Evolutionary conservation across 129 eudicot genomes (phyloP).

Genomic region (Artemisia tridentata): DNA sequence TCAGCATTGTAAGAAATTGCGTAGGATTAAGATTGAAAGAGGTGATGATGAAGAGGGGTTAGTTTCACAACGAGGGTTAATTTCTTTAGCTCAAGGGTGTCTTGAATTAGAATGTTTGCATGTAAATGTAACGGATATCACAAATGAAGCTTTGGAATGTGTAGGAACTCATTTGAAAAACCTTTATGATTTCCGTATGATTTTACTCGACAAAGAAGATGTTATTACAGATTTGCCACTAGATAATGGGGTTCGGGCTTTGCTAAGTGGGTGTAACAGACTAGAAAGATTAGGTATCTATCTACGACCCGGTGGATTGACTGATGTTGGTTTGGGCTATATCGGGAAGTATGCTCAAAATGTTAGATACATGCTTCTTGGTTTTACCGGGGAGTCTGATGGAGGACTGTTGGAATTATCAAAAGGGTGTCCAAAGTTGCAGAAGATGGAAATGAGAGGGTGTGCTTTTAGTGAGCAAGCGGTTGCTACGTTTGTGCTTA

Average conservation of each 20-base stretch:
- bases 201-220: constrained; percentile 63
- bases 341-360: constrained; percentile 60
- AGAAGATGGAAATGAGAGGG: constrained; percentile 75
- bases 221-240: constrained; percentile 68
- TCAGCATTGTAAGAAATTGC: constrained; percentile 52
- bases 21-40: constrained; percentile 75
- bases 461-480: constrained; percentile 73
- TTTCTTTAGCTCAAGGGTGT: constrained; percentile 67
- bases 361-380: constrained; percentile 79
- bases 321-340: constrained; percentile 63
- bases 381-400: constrained; percentile 74
- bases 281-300: constrained; percentile 68
- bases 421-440: constrained; percentile 72
- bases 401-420: constrained; percentile 67
- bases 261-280: constrained; percentile 55
- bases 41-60: constrained; percentile 79
- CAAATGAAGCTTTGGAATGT: constrained; percentile 61
- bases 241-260: constrained; percentile 74
- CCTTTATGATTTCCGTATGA: constrained; percentile 64
- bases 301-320: constrained; percentile 72
- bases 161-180: constrained; percentile 62
- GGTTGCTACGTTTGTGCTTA: constrained; percentile 45
- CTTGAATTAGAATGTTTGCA: constrained; percentile 62
- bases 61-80: constrained; percentile 75
- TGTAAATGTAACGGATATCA: constrained; percentile 65